phyloP scores from a whole-genome alignment of 306 rosid species.

The Glycyrrhiza uralensis region DNA sequence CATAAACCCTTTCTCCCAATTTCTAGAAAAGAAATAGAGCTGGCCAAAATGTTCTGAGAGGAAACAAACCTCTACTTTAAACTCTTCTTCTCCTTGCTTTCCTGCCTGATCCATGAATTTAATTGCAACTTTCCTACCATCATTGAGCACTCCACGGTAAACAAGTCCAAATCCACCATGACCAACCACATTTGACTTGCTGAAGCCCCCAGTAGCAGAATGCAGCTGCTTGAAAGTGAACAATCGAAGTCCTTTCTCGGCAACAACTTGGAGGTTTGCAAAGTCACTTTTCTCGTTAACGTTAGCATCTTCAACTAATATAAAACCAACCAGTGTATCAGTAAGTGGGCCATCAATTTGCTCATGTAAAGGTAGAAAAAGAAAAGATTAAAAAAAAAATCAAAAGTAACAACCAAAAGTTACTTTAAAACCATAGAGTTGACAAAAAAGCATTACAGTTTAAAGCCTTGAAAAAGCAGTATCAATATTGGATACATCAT shows the following conservation, averaged over 20 bases:
- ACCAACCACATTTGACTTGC: conserved; percentile 88
- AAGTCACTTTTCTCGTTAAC: conserved; percentile 41
- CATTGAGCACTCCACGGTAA: conserved; percentile 77
- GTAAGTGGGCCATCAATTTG: conserved; percentile 25
- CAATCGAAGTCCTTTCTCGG: conserved; percentile 67
- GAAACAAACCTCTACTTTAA: conserved; percentile 73
- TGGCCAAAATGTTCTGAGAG: conserved; percentile 9
- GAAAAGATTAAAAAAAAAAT: neutral
- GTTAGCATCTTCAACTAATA: conserved; percentile 51
- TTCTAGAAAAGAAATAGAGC: neutral
- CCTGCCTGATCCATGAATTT: conserved; percentile 90
- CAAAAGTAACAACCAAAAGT: neutral
- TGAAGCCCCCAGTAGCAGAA: conserved; percentile 86
- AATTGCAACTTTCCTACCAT: conserved; percentile 84
- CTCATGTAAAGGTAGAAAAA: conserved; percentile 13
- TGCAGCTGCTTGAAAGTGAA: conserved; percentile 91
- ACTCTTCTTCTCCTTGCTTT: conserved; percentile 94
- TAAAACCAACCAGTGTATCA: conserved; percentile 13
- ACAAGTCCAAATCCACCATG: conserved; percentile 88
- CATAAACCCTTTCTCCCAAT: neutral
- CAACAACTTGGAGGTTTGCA: conserved; percentile 54
- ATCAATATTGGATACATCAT: neutral
- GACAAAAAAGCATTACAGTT: conserved; percentile 13
- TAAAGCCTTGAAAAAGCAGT: neutral
- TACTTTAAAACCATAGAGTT: neutral